A percentile compares a stretch with the other conserved stretches of the same genome.
Evolutionary conservation across 805 yeast genomes (phyloP).

Genomic region (Yarrowia deformans): DNA sequence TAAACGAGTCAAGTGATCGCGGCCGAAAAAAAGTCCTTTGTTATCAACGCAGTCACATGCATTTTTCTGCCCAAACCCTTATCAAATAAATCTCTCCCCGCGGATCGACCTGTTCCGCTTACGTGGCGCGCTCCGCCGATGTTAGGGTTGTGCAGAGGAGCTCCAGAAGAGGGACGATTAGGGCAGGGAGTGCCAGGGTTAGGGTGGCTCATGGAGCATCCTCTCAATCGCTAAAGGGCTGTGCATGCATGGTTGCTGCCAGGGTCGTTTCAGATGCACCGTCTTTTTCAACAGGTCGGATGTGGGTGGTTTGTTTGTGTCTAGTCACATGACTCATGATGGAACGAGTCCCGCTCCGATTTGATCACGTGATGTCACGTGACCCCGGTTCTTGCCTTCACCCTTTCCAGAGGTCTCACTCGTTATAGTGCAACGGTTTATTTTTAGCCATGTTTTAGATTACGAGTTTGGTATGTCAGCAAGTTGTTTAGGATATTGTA

Average conservation of each 20-base stretch:
- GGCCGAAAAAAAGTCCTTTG: no score
- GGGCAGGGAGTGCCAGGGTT: background rate
- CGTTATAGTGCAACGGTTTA: constrained; percentile 3
- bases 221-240: background rate
- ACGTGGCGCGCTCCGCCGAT: constrained; percentile 14
- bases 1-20: no score
- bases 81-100: constrained; percentile 16
- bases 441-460: constrained; percentile 7
- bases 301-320: background rate
- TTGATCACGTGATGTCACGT: constrained; percentile 6
- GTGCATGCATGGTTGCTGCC: constrained; percentile 31
- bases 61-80: constrained; percentile 4
- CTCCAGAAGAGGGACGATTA: no score
- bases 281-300: background rate
- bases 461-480: background rate
- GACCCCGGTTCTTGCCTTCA: background rate
- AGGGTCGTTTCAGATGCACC: constrained; percentile 22
- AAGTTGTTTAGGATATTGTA: no score
- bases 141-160: background rate
- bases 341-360: background rate
- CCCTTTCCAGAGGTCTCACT: background rate
- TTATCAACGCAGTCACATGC: background rate
- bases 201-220: background rate
- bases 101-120: constrained; percentile 23
- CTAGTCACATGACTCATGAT: background rate